Base-by-base conservation (phyloP, 2,329 filamentous ascomycete species). In the Cladophialophora yegresii region DNA sequence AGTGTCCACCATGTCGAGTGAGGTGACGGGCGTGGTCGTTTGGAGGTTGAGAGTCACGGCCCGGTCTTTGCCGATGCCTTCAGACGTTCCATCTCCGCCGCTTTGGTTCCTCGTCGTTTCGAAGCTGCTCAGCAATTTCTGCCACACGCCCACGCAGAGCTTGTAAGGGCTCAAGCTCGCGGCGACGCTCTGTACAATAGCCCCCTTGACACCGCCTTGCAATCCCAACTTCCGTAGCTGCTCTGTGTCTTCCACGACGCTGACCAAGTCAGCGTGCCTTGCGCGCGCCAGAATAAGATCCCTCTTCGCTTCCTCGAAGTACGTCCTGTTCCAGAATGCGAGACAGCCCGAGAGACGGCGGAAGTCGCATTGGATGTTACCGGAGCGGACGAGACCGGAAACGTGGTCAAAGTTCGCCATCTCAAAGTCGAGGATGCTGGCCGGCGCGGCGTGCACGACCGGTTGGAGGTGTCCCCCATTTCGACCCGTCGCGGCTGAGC, bases 341-440 rank as follows among this genome's bases (percentile, higher is more conserved):
- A 67, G 20, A 32, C 58, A 61, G 16, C 63, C 58, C 4, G 43
- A n/a, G 4, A 69, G 26, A 5, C 45, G 12, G 12, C 67, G 59
- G 43, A 65, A 67, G 32, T 69, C 67, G 49, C 67, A 69, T 12
- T 22, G 10, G 32, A 61, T 61, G 1, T 54, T 12, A 2, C 58
- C 28, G n/a, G 26, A n/a, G 8, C 28, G 26, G n/a, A 58, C 23
- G 22, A 66, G 26, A 8, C n/a, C 30, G 22, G 56, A 55, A 43
- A 69, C 30, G 30, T 66, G 55, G 26, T 40, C 49, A 16, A 62
- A 68, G 36, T 68, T 66, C 23, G 45, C 9, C n/a, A 74, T 75
- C 40, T 81, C 76, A 58, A 82, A 80, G 66, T 81, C 80, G 23
- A 79, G 72, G 1, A 80, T 80, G 69, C 81, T 78, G 26, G 78